Evolutionary conservation across 2,329 filamentous ascomycete species (phyloP).

Genomic region (Colletotrichum lindemuthianum): DNA sequence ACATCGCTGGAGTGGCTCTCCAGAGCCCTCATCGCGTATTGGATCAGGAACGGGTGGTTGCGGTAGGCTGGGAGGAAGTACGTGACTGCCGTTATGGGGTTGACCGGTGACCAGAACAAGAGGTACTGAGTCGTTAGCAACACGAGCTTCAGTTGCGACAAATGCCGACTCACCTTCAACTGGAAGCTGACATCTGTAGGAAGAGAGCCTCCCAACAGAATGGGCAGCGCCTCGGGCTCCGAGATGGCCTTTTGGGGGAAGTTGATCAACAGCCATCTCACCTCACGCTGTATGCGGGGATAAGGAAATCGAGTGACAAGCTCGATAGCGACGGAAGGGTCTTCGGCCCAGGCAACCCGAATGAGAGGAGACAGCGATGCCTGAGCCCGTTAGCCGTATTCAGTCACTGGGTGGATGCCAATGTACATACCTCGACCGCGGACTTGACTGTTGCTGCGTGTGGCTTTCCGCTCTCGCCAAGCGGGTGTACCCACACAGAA

Average conservation of each 20-base stretch:
- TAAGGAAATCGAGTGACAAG: constrained; percentile 83
- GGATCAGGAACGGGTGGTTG: constrained; percentile 91
- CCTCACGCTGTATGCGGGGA: constrained; percentile 75
- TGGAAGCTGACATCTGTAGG: constrained; percentile 85
- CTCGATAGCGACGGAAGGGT: constrained; percentile 87
- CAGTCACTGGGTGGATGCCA: constrained; percentile 5
- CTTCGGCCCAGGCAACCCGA: constrained; percentile 86
- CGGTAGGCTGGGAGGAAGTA: constrained; percentile 92
- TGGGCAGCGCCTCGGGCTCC: constrained; percentile 83
- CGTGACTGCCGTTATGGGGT: constrained; percentile 91
- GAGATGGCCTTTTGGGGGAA: constrained; percentile 84
- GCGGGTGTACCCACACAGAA: constrained; percentile 88
- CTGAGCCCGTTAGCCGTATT: constrained; percentile 46
- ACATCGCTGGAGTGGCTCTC: constrained; percentile 96
- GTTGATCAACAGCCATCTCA: constrained; percentile 82
- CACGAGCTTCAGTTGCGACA: background rate
- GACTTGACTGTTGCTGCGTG: constrained; percentile 28
- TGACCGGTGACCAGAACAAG: constrained; percentile 91
- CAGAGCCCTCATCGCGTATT: constrained; percentile 95
- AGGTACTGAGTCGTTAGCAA: constrained; percentile 71
- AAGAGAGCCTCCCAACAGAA: constrained; percentile 81
- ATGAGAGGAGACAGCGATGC: constrained; percentile 71
- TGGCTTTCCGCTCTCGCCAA: constrained; percentile 63
- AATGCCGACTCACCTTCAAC: constrained; percentile 71
- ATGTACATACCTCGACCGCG: constrained; percentile 49